phyloP scores from a whole-genome alignment of 768 basidiomycete genomes.

The Punctularia strigosozonata region DNA sequence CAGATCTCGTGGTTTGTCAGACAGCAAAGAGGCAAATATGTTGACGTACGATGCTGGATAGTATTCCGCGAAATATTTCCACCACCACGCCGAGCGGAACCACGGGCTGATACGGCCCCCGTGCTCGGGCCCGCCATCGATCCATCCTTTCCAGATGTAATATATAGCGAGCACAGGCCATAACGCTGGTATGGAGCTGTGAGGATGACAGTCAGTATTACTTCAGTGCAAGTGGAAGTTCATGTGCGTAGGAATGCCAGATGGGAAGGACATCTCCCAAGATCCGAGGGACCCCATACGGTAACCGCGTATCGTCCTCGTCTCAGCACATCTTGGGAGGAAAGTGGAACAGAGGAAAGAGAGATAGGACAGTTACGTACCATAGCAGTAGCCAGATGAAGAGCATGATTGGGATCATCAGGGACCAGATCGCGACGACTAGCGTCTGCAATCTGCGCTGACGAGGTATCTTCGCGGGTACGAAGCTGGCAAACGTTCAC shows the following conservation, averaged over 20 bases:
- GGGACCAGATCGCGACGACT: constrained; percentile 80
- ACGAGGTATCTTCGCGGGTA: constrained; percentile 75
- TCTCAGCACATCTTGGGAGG: no score
- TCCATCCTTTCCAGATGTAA: constrained; percentile 60
- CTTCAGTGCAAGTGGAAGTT: no score
- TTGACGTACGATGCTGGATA: constrained; percentile 76
- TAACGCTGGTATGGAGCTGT: constrained; percentile 75
- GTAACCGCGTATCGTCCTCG: no score
- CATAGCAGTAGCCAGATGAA: constrained; percentile 70
- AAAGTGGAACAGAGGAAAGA: neutral
- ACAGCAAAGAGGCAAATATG: neutral
- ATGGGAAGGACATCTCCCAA: neutral
- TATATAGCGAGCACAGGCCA: constrained; percentile 83
- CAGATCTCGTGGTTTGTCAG: neutral
- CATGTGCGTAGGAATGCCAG: neutral
- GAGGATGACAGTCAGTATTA: no score
- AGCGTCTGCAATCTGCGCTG: constrained; percentile 83
- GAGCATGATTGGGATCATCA: constrained; percentile 57
- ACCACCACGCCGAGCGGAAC: constrained; percentile 60
- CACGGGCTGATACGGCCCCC: constrained; percentile 64
- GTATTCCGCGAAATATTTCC: constrained; percentile 88
- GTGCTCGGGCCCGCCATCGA: constrained; percentile 67
- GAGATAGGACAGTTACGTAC: constrained; percentile 31
- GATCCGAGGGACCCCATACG: neutral
- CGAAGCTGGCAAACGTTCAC: constrained; percentile 42